A percentile compares a stretch with the other conserved stretches of the same genome.
Conservation (phyloP, 345 rosid genomes). For the Citrus sp. region DNA sequence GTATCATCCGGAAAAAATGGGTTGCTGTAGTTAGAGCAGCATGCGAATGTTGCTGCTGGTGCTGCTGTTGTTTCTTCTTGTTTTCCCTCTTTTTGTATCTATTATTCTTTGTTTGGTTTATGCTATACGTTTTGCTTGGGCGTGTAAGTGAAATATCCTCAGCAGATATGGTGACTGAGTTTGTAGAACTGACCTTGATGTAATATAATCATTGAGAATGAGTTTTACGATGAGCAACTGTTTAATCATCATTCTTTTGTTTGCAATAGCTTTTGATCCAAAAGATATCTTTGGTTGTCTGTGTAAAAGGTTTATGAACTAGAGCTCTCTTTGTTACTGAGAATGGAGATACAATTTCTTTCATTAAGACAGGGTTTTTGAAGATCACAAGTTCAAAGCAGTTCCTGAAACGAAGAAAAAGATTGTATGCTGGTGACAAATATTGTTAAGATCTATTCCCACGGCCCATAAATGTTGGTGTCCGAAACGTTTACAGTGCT, state of each 20-base stretch:
- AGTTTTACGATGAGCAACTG: not conserved
- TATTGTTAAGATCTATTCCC: slow-evolving; percentile 7
- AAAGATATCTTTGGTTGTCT: too few relatives aligned
- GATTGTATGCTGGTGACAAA: not conserved
- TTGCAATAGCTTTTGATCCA: not conserved
- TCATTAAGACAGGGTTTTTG: too few relatives aligned
- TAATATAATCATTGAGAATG: slow-evolving; percentile 26
- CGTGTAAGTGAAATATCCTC: slow-evolving; percentile 22
- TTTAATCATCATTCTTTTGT: not conserved
- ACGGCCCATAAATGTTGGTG: not conserved
- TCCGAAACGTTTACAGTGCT: slow-evolving; percentile 9
- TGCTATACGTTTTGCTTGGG: slow-evolving; percentile 20
- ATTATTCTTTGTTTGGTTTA: slow-evolving; percentile 32
- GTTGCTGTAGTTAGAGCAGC: slow-evolving; percentile 18
- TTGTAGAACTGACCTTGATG: slow-evolving; percentile 27
- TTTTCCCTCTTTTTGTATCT: slow-evolving; percentile 29
- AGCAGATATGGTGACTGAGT: slow-evolving; percentile 12
- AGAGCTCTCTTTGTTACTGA: too few relatives aligned
- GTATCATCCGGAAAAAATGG: slow-evolving; percentile 15
- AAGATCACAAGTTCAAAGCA: too few relatives aligned
- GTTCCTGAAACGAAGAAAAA: too few relatives aligned
- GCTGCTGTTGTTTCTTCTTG: slow-evolving; percentile 8
- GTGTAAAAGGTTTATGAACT: too few relatives aligned
- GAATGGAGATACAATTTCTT: not conserved
- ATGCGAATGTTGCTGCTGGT: slow-evolving; percentile 13